phyloP scores from a whole-genome alignment of 441 rosid genomes.

The Manihot esculenta region DNA sequence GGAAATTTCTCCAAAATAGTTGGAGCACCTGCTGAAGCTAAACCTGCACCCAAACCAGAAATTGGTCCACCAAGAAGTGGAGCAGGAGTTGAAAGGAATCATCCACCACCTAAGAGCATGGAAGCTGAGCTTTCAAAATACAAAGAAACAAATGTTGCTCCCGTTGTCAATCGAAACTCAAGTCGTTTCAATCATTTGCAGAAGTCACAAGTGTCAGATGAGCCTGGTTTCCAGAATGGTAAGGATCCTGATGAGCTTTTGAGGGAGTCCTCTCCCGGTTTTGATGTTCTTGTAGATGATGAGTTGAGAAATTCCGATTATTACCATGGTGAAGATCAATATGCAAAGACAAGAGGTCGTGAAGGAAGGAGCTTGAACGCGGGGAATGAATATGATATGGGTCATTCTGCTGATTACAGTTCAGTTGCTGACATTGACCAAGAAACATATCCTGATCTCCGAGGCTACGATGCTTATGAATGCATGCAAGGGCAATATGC shows the following conservation, averaged over 20 bases:
- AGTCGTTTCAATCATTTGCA: conserved; percentile 43
- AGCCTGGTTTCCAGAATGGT: conserved; percentile 48
- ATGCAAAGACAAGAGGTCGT: conserved; percentile 48
- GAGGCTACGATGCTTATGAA: conserved; percentile 49
- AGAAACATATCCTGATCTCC: conserved; percentile 43
- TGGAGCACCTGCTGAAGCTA: conserved; percentile 34
- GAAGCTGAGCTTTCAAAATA: conserved; percentile 46
- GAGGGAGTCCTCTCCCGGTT: conserved; percentile 94
- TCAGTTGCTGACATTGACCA: conserved; percentile 44
- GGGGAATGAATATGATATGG: conserved; percentile 55
- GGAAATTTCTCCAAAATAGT: conserved; percentile 32
- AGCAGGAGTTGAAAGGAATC: conserved; percentile 36
- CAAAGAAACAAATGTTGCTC: conserved; percentile 33
- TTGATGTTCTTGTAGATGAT: conserved; percentile 93
- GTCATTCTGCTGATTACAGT: conserved; percentile 46
- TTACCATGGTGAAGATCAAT: conserved; percentile 70
- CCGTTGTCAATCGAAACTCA: conserved; percentile 43
- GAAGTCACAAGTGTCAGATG: conserved; percentile 50
- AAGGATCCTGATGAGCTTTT: conserved; percentile 69
- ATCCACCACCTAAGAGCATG: conserved; percentile 28
- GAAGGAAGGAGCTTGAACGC: conserved; percentile 56
- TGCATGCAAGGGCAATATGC: conserved; percentile 52
- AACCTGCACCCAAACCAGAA: conserved; percentile 34
- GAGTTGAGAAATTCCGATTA: conserved; percentile 66
- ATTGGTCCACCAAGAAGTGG: conserved; percentile 35